A percentile compares a stretch with the other conserved stretches of the same genome.
phyloP scores from a whole-genome alignment of 306 rosid genomes.

The Vigna angularis region DNA sequence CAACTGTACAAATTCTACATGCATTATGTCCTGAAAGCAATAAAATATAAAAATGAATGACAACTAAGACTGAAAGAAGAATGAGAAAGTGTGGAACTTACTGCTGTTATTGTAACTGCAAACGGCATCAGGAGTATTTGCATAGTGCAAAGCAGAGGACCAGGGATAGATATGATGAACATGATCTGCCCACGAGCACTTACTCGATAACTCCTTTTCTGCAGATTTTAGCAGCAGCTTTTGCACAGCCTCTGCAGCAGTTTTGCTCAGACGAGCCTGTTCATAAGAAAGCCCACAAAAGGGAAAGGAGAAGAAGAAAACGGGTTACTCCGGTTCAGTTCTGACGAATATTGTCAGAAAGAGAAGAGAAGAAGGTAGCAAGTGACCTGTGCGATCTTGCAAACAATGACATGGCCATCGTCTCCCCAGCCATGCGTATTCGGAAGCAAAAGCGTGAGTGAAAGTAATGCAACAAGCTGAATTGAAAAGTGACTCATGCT shows the following conservation, averaged over 20 bases:
- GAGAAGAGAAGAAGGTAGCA: neutral
- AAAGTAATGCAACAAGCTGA: conserved; percentile 31
- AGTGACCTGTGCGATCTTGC: conserved; percentile 78
- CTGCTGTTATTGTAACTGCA: conserved; percentile 65
- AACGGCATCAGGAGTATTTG: conserved; percentile 71
- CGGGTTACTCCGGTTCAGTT: too few species aligned
- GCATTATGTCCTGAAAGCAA: too few species aligned
- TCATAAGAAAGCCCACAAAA: neutral
- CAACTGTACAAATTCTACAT: too few species aligned
- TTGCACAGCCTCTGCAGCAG: conserved; percentile 68
- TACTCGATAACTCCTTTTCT: conserved; percentile 56
- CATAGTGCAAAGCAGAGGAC: conserved; percentile 80
- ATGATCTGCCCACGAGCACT: conserved; percentile 82
- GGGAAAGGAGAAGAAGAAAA: too few species aligned
- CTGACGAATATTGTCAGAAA: too few species aligned
- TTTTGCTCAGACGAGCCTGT: conserved; percentile 63
- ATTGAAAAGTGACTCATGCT: conserved; percentile 44
- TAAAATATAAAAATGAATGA: too few species aligned
- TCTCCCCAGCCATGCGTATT: conserved; percentile 67
- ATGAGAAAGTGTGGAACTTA: conserved; percentile 34
- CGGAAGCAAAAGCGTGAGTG: conserved; percentile 57
- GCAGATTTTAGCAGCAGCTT: conserved; percentile 67
- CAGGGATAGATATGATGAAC: conserved; percentile 56
- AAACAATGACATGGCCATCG: conserved; percentile 70
- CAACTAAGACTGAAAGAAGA: too few species aligned